Evolutionary conservation across 108 stramenopile species (phyloP).

Genomic region (Cyclotella choctawhatcheeana): DNA sequence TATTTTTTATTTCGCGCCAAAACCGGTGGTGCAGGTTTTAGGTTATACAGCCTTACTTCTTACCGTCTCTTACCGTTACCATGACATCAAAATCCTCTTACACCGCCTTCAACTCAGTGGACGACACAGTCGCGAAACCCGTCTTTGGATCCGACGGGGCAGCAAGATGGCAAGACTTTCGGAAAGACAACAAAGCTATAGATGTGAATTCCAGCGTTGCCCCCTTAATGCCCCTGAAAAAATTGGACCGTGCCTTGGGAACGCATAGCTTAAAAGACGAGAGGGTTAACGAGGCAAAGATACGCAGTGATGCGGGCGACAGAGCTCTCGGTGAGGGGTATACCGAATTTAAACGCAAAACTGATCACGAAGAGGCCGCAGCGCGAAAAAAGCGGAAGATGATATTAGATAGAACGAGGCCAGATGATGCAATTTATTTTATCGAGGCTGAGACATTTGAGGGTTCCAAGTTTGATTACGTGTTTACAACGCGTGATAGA

Average conservation of each 20-base stretch:
- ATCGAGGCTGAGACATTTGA: slow-evolving; percentile 63
- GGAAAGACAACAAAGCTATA: slow-evolving; percentile 38
- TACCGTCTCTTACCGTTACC: not conserved
- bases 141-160: slow-evolving; percentile 85
- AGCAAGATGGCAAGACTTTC: slow-evolving; percentile 75
- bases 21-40: too few species aligned
- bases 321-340: slow-evolving; percentile 61
- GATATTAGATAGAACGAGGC: slow-evolving; percentile 63
- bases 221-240: slow-evolving; percentile 77
- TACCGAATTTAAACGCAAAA: slow-evolving; percentile 66
- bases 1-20: too few species aligned
- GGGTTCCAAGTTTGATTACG: slow-evolving; percentile 82
- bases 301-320: slow-evolving; percentile 69
- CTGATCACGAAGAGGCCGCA: slow-evolving; percentile 51
- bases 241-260: slow-evolving; percentile 68
- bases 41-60: too few species aligned
- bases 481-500: slow-evolving; percentile 77
- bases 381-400: slow-evolving; percentile 58
- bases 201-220: slow-evolving; percentile 43
- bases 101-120: slow-evolving; percentile 80
- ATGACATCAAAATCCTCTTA: slow-evolving; percentile 38
- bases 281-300: slow-evolving; percentile 59
- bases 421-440: slow-evolving; percentile 73
- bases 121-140: slow-evolving; percentile 78
- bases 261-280: slow-evolving; percentile 75